Conservation (phyloP, 495 filamentous ascomycete genomes). For the Aspergillus cavernicola region DNA sequence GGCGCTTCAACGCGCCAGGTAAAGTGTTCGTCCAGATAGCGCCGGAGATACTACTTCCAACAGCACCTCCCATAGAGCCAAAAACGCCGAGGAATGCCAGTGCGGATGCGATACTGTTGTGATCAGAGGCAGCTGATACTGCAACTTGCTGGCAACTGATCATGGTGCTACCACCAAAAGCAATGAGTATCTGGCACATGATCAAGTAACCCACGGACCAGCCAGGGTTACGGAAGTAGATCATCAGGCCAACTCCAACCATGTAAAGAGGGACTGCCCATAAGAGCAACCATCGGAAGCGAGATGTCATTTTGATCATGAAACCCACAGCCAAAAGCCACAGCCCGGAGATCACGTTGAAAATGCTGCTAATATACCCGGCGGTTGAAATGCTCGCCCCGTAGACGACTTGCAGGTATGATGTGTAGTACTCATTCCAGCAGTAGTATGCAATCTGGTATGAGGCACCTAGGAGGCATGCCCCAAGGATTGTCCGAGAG, state of each 20-base stretch:
- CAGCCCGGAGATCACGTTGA: constrained; percentile 46
- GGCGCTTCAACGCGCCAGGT: constrained; percentile 45
- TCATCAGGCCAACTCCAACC: constrained; percentile 58
- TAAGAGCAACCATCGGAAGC: constrained; percentile 48
- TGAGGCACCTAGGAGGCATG: constrained; percentile 52
- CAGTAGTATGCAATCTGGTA: constrained; percentile 54
- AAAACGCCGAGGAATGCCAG: constrained; percentile 63
- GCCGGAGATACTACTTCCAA: constrained; percentile 59
- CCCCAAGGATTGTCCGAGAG: constrained; percentile 61
- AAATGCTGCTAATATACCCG: constrained; percentile 51
- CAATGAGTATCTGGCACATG: constrained; percentile 72
- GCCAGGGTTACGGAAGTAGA: constrained; percentile 59
- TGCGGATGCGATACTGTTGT: constrained; percentile 63
- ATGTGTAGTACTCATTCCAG: constrained; percentile 61
- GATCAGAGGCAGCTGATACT: constrained; percentile 59
- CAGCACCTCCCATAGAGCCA: constrained; percentile 59
- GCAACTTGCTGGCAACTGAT: constrained; percentile 66
- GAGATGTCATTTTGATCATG: constrained; percentile 51
- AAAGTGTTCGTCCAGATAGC: constrained; percentile 68
- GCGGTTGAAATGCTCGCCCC: constrained; percentile 49
- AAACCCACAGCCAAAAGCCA: constrained; percentile 45
- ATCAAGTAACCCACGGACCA: constrained; percentile 59
- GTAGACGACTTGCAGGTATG: constrained; percentile 72
- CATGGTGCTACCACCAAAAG: constrained; percentile 56
- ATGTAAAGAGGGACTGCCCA: constrained; percentile 57